Evolutionary conservation across 1,284 basidiomycete species (phyloP), one percentile per base, ranked within the genome.

Genomic region (Microbotryomycetes sp.): DNA sequence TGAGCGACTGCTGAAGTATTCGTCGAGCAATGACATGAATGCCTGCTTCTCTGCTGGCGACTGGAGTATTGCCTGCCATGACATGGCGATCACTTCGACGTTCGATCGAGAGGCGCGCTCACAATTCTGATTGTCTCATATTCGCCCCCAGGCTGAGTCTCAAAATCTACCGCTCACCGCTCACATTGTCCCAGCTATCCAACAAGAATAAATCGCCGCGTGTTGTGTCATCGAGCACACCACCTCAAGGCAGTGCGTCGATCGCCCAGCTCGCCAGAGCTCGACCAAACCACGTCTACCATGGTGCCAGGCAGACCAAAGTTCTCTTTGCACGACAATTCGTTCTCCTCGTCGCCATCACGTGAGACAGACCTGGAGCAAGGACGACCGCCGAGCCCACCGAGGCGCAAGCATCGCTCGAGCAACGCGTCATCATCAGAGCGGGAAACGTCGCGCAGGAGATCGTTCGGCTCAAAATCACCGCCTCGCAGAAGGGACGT

Each of bases 21-120:
- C 61, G 30, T 24, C 54, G 5, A 66, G 52, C 16, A 66, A 31
- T 1, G 47, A n/a, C 7, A 24, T 4, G 48, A 66, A 61, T n/a
- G 56, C 59, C 0, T 29, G 3, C 6, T 46, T 46, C 35, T 66
- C 64, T 21, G 35, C 4, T 0, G 53, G 51, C 6, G 57, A 45
- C 2, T 28, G 2, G 0, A 60, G 58, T 1, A 56, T 54, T 11
- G 27, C 6, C 1, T 18, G 5, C 59, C 59, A 64, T 56, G 61
- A 60, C 4, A 50, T 46, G n/a, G n/a, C n/a, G n/a, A n/a, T n/a
- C n/a, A n/a, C n/a, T n/a, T n/a, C n/a, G n/a, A n/a, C n/a, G n/a
- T n/a, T n/a, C n/a, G n/a, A n/a, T n/a, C n/a, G n/a, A n/a, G n/a
- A n/a, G n/a, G n/a, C n/a, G n/a, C n/a, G n/a, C n/a, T n/a, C n/a